Evolutionary conservation across 2,329 filamentous ascomycete genomes (phyloP).

Genomic region (Nemania bipapillata): DNA sequence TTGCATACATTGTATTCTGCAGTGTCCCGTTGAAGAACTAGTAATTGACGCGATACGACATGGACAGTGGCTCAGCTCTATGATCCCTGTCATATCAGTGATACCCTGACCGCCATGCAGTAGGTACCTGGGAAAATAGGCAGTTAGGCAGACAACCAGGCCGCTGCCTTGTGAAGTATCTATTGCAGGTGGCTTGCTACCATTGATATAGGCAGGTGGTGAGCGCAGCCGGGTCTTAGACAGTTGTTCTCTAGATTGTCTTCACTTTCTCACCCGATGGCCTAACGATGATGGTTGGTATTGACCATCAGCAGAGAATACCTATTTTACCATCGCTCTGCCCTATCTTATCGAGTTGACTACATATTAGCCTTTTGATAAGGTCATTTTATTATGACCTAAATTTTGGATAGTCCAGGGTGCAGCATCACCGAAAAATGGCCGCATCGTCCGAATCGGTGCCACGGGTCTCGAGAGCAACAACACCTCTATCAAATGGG

Average conservation of each 20-base stretch:
- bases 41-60: background rate
- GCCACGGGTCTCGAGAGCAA: background rate
- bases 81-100: background rate
- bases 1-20: too few relatives aligned
- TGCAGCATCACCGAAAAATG: conserved; percentile 13
- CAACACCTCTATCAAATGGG: background rate
- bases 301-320: background rate
- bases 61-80: background rate
- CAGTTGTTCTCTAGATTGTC: too few relatives aligned
- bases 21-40: background rate
- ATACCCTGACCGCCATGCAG: background rate
- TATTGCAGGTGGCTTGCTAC: background rate
- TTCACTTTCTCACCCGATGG: background rate
- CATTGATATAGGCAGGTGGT: background rate
- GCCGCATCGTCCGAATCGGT: conserved; percentile 10
- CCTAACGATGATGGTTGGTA: background rate
- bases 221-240: too few relatives aligned
- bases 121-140: background rate
- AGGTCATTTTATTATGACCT: too few relatives aligned
- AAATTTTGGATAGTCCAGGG: too few relatives aligned
- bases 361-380: too few relatives aligned
- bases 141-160: background rate
- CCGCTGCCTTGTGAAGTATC: background rate
- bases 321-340: background rate
- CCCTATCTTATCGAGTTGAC: too few relatives aligned